Conservation (phyloP, 2,329 filamentous ascomycete genomes). For the Escovopsis sp. region DNA sequence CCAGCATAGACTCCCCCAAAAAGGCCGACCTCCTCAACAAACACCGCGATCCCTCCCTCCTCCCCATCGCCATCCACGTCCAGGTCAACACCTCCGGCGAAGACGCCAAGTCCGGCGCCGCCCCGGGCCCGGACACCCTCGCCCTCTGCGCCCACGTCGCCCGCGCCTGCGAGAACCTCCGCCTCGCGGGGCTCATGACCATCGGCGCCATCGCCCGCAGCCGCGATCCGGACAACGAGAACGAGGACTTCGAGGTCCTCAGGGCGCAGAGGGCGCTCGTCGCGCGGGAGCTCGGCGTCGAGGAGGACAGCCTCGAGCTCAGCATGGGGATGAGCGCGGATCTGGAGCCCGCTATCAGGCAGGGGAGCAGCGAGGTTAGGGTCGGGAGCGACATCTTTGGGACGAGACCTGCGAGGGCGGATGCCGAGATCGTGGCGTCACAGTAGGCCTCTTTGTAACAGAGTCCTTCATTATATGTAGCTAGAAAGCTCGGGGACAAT, state of each 20-base stretch:
- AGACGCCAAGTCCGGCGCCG: constrained; percentile 66
- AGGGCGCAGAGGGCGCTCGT: constrained; percentile 57
- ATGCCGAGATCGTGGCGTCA: constrained; percentile 56
- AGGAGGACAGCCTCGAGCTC: constrained; percentile 53
- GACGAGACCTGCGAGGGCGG: constrained; percentile 58
- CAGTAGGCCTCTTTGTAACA: too few relatives aligned
- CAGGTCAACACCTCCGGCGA: constrained; percentile 95
- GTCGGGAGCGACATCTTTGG: constrained; percentile 94
- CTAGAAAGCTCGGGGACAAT: too few relatives aligned
- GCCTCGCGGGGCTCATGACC: constrained; percentile 80
- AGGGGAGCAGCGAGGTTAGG: constrained; percentile 80
- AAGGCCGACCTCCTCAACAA: constrained; percentile 75
- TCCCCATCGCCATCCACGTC: constrained; percentile 58
- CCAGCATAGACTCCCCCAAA: constrained; percentile 74
- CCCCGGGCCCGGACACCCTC: constrained; percentile 45
- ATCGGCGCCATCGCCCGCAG: constrained; percentile 89
- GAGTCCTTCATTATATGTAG: too few relatives aligned
- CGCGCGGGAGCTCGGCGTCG: constrained; percentile 29
- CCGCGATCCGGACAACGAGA: constrained; percentile 60
- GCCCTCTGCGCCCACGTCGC: constrained; percentile 55
- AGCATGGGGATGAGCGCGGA: constrained; percentile 99
- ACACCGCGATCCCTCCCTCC: constrained; percentile 37
- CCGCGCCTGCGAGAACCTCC: constrained; percentile 55
- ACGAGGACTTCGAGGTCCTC: constrained; percentile 72
- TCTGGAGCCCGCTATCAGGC: constrained; percentile 70